phyloP scores from a whole-genome alignment of 1,139 yeast species.

The Saccharomyces hybrid region DNA sequence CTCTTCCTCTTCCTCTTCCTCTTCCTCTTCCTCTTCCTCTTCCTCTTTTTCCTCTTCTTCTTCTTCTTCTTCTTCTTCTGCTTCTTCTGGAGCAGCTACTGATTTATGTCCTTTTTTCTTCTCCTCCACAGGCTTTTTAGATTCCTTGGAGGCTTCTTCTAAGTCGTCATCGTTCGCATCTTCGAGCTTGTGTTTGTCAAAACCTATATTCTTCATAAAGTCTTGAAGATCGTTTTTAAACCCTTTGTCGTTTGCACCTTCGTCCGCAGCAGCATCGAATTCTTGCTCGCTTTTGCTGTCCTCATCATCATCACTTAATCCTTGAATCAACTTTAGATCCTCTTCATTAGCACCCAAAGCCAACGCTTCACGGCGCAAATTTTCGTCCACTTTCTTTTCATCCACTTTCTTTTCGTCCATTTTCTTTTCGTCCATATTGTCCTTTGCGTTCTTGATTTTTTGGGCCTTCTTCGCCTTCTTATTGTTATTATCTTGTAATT shows the following conservation, averaged over 20 bases:
- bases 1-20: slow-evolving; percentile 15
- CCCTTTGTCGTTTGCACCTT: slow-evolving; percentile 38
- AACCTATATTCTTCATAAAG: slow-evolving; percentile 65
- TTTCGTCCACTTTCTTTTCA: slow-evolving; percentile 29
- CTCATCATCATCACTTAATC: slow-evolving; percentile 43
- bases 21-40: slow-evolving; percentile 18
- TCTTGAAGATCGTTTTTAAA: slow-evolving; percentile 52
- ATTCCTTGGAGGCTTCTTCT: slow-evolving; percentile 21
- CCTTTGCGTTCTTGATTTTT: slow-evolving; percentile 13
- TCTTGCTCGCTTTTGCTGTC: slow-evolving; percentile 62
- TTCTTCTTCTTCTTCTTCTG: slow-evolving; percentile 24
- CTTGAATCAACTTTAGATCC: slow-evolving; percentile 50
- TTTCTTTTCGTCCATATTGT: slow-evolving; percentile 5
- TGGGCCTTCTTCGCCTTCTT: slow-evolving; percentile 20
- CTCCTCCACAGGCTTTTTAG: slow-evolving; percentile 24
- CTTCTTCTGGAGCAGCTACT: slow-evolving; percentile 11
- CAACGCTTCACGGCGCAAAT: slow-evolving; percentile 60
- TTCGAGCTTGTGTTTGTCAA: slow-evolving; percentile 33
- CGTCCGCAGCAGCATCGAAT: slow-evolving; percentile 38
- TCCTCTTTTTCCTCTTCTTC: slow-evolving; percentile 13
- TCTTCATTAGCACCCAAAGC: slow-evolving; percentile 68
- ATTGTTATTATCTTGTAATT: slow-evolving; percentile 26
- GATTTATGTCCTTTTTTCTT: slow-evolving; percentile 16
- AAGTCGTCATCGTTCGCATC: slow-evolving; percentile 25
- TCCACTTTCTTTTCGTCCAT: slow-evolving; percentile 31